phyloP scores from a whole-genome alignment of 441 rosid genomes.

The Bocquillonia castaneifolia region DNA sequence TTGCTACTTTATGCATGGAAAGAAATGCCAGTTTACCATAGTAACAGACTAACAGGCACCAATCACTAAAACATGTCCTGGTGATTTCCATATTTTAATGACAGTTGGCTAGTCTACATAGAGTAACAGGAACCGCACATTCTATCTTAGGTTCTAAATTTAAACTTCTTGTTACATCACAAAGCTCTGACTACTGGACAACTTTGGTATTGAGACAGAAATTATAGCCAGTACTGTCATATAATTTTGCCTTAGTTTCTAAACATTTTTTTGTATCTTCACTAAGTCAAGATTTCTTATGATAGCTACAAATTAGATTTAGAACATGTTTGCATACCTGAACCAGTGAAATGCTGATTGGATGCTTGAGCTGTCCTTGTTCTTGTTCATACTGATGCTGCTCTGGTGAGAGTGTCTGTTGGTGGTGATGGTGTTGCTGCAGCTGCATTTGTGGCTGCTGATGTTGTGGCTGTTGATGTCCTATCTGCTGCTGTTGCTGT shows the following conservation, averaged over 20 bases:
- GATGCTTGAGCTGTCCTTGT: slow-evolving; percentile 23
- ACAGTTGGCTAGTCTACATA: too few relatives aligned
- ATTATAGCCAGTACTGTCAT: not conserved
- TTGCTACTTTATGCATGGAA: not conserved
- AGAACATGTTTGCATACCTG: slow-evolving; percentile 22
- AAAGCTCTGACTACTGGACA: not conserved
- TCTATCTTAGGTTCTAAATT: not conserved
- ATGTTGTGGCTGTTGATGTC: slow-evolving; percentile 19
- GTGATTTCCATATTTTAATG: not conserved
- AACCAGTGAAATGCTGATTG: slow-evolving; percentile 17
- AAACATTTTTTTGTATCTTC: not conserved
- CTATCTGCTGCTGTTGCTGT: slow-evolving; percentile 32
- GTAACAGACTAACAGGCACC: too few relatives aligned
- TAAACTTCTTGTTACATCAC: not conserved
- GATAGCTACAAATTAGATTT: not conserved
- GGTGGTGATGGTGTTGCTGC: slow-evolving; percentile 26
- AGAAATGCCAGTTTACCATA: not conserved
- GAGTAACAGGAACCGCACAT: too few relatives aligned
- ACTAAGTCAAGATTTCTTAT: too few relatives aligned
- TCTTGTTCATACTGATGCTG: slow-evolving; percentile 23
- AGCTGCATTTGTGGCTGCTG: slow-evolving; percentile 22
- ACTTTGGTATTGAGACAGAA: not conserved
- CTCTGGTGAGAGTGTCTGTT: slow-evolving; percentile 26
- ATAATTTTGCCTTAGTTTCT: not conserved
- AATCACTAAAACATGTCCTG: not conserved